These are phyloP conservation scores for Rhodofomes roseus DNA, from an alignment of 1,284 basidiomycete species.

Conservation along the genomic window DNA sequence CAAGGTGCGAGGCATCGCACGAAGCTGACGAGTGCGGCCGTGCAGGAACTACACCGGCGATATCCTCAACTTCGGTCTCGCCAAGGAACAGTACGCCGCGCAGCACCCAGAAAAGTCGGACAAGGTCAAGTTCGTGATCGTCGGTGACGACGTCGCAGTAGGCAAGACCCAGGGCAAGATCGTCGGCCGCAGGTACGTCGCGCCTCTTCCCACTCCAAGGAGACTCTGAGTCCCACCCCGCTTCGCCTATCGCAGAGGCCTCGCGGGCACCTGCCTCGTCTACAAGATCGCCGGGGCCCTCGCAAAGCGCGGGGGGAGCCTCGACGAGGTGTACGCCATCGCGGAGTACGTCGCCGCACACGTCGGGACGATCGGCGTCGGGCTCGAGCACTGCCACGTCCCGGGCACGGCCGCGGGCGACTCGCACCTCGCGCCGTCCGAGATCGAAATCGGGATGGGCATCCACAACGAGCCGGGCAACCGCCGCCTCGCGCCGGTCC, in stretches of 20 bases:
- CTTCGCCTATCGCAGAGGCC: no score
- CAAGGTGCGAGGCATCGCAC: not conserved
- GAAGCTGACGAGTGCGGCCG: slow-evolving; percentile 3
- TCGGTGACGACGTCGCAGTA: slow-evolving; percentile 91
- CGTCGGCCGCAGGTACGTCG: slow-evolving; percentile 67
- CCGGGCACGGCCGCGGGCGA: slow-evolving; percentile 71
- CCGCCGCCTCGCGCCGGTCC: slow-evolving; percentile 66
- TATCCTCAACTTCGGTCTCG: slow-evolving; percentile 90
- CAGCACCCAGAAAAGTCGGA: slow-evolving; percentile 64
- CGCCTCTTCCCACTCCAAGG: not conserved
- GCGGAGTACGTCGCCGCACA: slow-evolving; percentile 67
- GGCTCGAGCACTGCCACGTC: slow-evolving; percentile 91
- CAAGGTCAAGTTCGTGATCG: slow-evolving; percentile 77
- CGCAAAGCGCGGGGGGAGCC: slow-evolving; percentile 63
- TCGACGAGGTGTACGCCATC: slow-evolving; percentile 72
- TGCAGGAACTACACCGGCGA: slow-evolving; percentile 84
- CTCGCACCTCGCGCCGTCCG: slow-evolving; percentile 56
- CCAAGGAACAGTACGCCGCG: slow-evolving; percentile 81
- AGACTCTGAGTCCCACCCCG: no score
- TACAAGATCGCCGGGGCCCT: slow-evolving; percentile 91
- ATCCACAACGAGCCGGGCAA: slow-evolving; percentile 93
- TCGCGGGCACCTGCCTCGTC: slow-evolving; percentile 86
- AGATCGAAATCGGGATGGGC: slow-evolving; percentile 86
- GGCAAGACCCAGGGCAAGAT: slow-evolving; percentile 76
- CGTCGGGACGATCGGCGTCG: slow-evolving; percentile 83